A percentile compares a stretch with the other conserved stretches of the same genome.
phyloP scores from a whole-genome alignment of 345 rosid genomes.

The Boechera retrofracta region DNA sequence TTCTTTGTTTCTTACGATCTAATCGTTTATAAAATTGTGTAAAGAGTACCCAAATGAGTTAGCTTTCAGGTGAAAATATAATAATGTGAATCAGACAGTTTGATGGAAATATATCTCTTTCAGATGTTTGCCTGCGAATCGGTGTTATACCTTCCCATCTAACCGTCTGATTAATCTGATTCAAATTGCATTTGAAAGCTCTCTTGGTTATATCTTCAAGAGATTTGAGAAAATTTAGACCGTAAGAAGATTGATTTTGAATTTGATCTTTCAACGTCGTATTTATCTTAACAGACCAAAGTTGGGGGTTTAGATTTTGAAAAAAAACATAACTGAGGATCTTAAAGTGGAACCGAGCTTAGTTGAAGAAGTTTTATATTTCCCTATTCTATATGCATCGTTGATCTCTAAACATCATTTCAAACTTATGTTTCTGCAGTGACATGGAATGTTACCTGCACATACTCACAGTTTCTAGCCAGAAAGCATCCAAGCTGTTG shows the following conservation, averaged over 20 bases:
- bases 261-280: neutral
- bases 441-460: conserved; percentile 95
- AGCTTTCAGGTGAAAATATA: neutral
- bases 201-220: neutral
- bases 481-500: conserved; percentile 82
- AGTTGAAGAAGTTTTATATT: neutral
- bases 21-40: neutral
- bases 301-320: neutral
- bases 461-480: conserved; percentile 84
- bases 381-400: neutral
- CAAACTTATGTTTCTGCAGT: conserved; percentile 52
- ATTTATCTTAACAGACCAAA: neutral
- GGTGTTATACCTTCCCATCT: conserved; percentile 10
- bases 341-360: neutral
- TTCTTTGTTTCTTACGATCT: neutral
- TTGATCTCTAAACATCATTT: conserved; percentile 14
- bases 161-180: neutral
- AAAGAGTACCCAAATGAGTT: conserved; percentile 10
- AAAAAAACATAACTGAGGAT: neutral
- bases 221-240: neutral
- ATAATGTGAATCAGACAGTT: neutral
- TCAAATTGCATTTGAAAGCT: neutral
- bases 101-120: neutral
- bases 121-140: conserved; percentile 5
- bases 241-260: neutral